Conservation (phyloP, 371 early-diverging fungal genomes). For the Mucor circinelloides region DNA sequence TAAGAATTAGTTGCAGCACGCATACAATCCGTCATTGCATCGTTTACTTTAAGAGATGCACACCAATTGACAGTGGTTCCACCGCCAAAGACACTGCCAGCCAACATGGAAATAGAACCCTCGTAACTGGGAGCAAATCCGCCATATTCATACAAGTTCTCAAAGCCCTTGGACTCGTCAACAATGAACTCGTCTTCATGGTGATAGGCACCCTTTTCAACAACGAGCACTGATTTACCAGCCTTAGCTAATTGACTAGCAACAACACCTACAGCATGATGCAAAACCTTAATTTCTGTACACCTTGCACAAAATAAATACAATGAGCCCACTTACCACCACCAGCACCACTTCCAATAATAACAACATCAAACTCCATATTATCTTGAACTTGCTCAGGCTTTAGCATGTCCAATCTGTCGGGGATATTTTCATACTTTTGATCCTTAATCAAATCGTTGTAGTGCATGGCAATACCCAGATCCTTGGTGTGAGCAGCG, state of each 20-base stretch:
- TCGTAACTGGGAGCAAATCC: slow-evolving; percentile 45
- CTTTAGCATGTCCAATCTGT: slow-evolving; percentile 7
- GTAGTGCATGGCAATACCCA: slow-evolving; percentile 22
- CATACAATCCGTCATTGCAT: not conserved
- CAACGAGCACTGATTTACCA: slow-evolving; percentile 72
- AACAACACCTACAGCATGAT: slow-evolving; percentile 46
- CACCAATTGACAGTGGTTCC: slow-evolving; percentile 73
- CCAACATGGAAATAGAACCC: slow-evolving; percentile 54
- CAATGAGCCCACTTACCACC: slow-evolving; percentile 48
- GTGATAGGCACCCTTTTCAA: slow-evolving; percentile 72
- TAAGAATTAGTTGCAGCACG: not conserved
- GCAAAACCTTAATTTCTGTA: not conserved
- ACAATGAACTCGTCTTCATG: slow-evolving; percentile 55
- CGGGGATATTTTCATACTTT: slow-evolving; percentile 17
- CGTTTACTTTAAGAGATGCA: slow-evolving; percentile 55
- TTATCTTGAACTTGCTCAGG: slow-evolving; percentile 26
- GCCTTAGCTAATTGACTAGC: slow-evolving; percentile 72
- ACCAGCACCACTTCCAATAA: slow-evolving; percentile 80
- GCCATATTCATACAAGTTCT: slow-evolving; percentile 55
- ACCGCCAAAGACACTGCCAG: slow-evolving; percentile 73
- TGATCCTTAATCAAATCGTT: slow-evolving; percentile 11
- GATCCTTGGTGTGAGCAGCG: not conserved
- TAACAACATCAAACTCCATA: slow-evolving; percentile 63
- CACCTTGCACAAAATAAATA: not conserved
- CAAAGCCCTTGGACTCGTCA: slow-evolving; percentile 49